A percentile compares a stretch with the other conserved stretches of the same genome.
Evolutionary conservation across 1,284 basidiomycete species (phyloP).

Genomic region (Rhodotorula sp.): DNA sequence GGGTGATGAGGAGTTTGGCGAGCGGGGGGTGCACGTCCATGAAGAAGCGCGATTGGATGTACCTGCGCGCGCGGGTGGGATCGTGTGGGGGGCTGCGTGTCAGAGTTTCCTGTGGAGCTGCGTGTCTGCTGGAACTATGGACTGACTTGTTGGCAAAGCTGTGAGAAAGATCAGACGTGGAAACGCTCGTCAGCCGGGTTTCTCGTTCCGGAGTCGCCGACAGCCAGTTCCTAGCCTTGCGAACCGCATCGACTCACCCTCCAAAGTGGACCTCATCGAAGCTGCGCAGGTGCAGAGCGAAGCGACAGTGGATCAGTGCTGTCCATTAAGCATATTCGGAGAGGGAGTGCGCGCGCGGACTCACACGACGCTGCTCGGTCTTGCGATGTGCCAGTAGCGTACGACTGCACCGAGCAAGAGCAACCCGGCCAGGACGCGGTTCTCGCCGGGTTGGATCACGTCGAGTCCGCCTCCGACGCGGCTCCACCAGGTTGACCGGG

Average conservation of each 20-base stretch:
- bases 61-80: conserved; percentile 67
- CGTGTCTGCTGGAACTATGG: too few relatives aligned
- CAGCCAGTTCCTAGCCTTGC: not conserved
- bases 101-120: too few relatives aligned
- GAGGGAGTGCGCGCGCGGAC: too few relatives aligned
- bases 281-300: conserved; percentile 53
- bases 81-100: too few relatives aligned
- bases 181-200: not conserved
- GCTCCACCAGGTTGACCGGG: not conserved
- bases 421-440: conserved; percentile 48
- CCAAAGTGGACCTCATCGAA: conserved; percentile 98
- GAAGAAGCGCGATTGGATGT: conserved; percentile 81
- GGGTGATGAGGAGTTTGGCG: conserved; percentile 90
- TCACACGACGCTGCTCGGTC: conserved; percentile 84
- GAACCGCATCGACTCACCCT: conserved; percentile 55
- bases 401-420: conserved; percentile 68
- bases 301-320: not conserved
- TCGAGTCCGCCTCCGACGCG: conserved; percentile 34
- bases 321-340: too few relatives aligned
- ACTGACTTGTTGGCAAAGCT: conserved; percentile 40
- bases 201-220: too few relatives aligned
- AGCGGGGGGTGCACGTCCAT: conserved; percentile 97
- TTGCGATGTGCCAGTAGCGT: conserved; percentile 72
- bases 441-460: conserved; percentile 26
- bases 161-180: not conserved